Evolutionary conservation across 768 basidiomycete genomes (phyloP).

Genomic region (Chiua virens): DNA sequence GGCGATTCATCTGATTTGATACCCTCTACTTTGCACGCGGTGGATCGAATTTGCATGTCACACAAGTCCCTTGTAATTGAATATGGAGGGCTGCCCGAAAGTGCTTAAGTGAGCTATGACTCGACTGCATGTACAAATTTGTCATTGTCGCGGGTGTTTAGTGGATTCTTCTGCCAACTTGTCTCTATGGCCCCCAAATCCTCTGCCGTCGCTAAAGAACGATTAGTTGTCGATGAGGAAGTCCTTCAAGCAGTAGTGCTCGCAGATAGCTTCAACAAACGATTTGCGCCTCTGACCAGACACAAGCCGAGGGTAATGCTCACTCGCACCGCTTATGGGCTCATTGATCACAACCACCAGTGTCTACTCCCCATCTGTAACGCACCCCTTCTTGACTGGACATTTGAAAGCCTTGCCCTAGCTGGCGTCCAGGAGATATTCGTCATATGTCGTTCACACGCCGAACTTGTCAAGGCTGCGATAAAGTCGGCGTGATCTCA

Average conservation of each 20-base stretch:
- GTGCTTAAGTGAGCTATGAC: slow-evolving; percentile 15
- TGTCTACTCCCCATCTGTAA: slow-evolving; percentile 94
- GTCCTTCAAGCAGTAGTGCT: slow-evolving; percentile 93
- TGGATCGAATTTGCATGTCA: slow-evolving; percentile 35
- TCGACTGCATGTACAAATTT: slow-evolving; percentile 15
- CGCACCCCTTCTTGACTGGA: slow-evolving; percentile 92
- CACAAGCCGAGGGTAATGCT: slow-evolving; percentile 76
- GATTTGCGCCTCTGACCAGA: slow-evolving; percentile 87
- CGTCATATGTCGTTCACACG: slow-evolving; percentile 90
- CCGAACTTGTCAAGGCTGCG: slow-evolving; percentile 79
- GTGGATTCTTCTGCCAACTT: neutral
- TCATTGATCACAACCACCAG: slow-evolving; percentile 39
- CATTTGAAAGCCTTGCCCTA: slow-evolving; percentile 91
- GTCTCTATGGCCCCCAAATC: slow-evolving; percentile 64
- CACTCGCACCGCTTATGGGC: slow-evolving; percentile 6
- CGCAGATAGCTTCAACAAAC: slow-evolving; percentile 94
- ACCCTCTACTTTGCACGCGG: slow-evolving; percentile 40
- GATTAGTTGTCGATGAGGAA: slow-evolving; percentile 68
- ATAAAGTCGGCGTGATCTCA: slow-evolving; percentile 60
- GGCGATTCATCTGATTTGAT: slow-evolving; percentile 63
- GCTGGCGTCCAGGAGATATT: slow-evolving; percentile 96
- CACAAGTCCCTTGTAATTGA: slow-evolving; percentile 33
- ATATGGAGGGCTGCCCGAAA: slow-evolving; percentile 14
- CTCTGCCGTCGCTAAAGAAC: slow-evolving; percentile 55
- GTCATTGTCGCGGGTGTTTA: neutral